Base-by-base conservation (phyloP, 2,329 filamentous ascomycete genomes). In the Fusarium musae region DNA sequence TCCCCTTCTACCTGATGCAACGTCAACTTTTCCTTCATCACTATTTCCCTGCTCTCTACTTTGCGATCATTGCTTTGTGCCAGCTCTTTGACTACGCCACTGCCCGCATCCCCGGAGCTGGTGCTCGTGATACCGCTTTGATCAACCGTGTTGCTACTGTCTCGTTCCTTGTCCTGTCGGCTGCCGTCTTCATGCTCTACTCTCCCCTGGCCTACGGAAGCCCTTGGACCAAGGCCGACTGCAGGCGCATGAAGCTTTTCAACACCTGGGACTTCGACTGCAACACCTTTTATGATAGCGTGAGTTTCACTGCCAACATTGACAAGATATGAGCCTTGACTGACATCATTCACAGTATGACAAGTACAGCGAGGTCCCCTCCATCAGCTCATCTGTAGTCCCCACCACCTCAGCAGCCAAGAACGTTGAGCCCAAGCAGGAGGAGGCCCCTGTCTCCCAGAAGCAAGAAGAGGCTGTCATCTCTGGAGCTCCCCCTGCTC, bases 1-100 rank as follows among this genome's bases (percentile, higher is more conserved):
- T 99, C 87, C 96, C 96, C 16, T 99, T 99, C 86, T 99, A 91
- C 86, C 89, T 99, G 65, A 98, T 99, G 96, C 91, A 96, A 81
- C 95, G 96, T 77, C 96, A 99, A 84, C 91, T 99, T 40, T 99
- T 99, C 88, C 87, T 99, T 70, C 96, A 99, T 83, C 96, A 99
- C 85, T 99, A 99, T 83, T 96, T 99, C 84, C 96, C 96, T 1
- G 96, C 96, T 5, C 89, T 99, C 19, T 97, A 97, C 85, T 99
- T 99, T 81, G 95, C 93, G 71, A 91, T 99, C 78, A 92, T 98
- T 75, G 91, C 93, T 13, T 88, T 98, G 63, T 96, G 92, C 82
- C 96, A 98, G 83, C 89, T 93, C 56, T 96, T 94, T 83, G 96
- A 99, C 83, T 98, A 95, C 79, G 81, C 90, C 62, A 93, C 93